Evolutionary conservation across 495 filamentous ascomycete species (phyloP).

Genomic region (Penicillium lividum): DNA sequence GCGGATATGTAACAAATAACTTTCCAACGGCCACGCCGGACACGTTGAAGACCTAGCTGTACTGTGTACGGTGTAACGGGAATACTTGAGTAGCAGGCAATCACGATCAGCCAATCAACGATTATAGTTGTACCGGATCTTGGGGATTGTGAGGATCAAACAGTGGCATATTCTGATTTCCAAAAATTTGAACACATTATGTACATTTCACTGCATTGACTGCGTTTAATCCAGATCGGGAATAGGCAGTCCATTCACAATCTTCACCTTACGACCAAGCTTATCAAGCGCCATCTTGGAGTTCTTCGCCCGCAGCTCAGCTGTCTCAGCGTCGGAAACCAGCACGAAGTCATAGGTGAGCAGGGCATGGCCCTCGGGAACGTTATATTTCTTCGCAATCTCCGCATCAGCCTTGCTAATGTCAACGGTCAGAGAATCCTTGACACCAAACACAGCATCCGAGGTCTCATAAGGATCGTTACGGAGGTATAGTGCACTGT

Average conservation of each 20-base stretch:
- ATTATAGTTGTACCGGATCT: not conserved
- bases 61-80: not conserved
- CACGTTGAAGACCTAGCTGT: not conserved
- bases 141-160: not conserved
- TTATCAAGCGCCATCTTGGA: slow-evolving; percentile 70
- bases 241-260: slow-evolving; percentile 81
- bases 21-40: not conserved
- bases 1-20: not conserved
- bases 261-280: slow-evolving; percentile 71
- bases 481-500: slow-evolving; percentile 75
- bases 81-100: not conserved
- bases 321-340: slow-evolving; percentile 69
- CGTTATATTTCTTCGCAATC: slow-evolving; percentile 57
- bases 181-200: not conserved
- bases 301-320: slow-evolving; percentile 65
- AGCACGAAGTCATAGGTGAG: slow-evolving; percentile 76
- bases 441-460: slow-evolving; percentile 93
- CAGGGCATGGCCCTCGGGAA: slow-evolving; percentile 54
- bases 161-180: not conserved
- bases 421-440: slow-evolving; percentile 77
- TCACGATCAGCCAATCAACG: not conserved
- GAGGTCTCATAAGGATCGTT: slow-evolving; percentile 87
- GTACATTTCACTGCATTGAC: not conserved
- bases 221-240: slow-evolving; percentile 64
- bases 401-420: slow-evolving; percentile 63